Base-by-base conservation (phyloP, 306 rosid species). In the Arachis hypogaea region DNA sequence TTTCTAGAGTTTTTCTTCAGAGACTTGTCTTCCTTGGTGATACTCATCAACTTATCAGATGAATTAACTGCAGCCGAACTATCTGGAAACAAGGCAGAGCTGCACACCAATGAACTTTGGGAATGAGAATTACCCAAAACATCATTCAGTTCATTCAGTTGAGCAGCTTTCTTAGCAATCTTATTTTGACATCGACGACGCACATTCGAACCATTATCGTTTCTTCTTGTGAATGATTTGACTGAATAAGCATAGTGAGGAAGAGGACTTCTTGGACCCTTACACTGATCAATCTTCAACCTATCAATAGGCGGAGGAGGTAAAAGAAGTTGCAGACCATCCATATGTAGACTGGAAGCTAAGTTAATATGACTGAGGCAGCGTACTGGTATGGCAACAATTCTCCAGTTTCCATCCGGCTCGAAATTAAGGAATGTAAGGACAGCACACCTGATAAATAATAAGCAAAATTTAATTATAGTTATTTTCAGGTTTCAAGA, bases 331-430 rank as follows among this genome's bases (percentile, higher is more conserved):
- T 83, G 92, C 67, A 86, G 66, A 62, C 85, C 80, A 45, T 88
- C 90, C 90, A 85, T 86, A 75, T 77, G 74, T 45, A 75, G 72
- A 41, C 74, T 82, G 57, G 86, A 45, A 61, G 74, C 78, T 69
- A 80, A 78, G 77, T 70, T 80, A 66, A 73, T 50, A 72, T 78
- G 85, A 47, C 74, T 77, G 59, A 71, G 70, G 71, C 45, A 62
- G 80, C 63, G 85, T 69, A 74, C 59, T 16, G 94, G 91, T 57
- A 77, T 12, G 63, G 92, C 85, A 59, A 77, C 66, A 82, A 81
- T 79, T 82, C 81, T 85, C 92, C 89, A 81, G 30, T 33, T 78
- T 59, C 92, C 91, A 72, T 86, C 83, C 59, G 87, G 71, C 75
- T 84, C 86, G 11, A 76, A 44, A 30, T 74, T 63, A 80, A 74